These are phyloP conservation scores for Aaosphaeria arxii DNA, from an alignment of 2,329 filamentous ascomycete species.

Conservation along the genomic window DNA sequence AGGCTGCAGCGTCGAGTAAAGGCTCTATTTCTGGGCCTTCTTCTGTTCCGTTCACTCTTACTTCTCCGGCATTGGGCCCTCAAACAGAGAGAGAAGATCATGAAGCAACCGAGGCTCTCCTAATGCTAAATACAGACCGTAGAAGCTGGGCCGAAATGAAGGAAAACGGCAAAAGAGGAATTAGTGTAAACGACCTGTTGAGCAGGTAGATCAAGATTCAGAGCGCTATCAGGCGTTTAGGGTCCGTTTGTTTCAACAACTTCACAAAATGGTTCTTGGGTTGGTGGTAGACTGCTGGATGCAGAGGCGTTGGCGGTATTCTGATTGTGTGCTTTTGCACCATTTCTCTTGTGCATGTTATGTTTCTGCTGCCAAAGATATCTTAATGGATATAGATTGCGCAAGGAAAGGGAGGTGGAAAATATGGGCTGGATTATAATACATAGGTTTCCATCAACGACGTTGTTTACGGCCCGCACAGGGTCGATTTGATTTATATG, in stretches of 20 bases:
- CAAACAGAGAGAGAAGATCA: slow-evolving; percentile 50
- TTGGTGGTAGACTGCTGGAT: slow-evolving; percentile 4
- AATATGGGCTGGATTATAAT: no score
- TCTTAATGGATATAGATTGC: no score
- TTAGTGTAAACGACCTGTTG: slow-evolving; percentile 48
- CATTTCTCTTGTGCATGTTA: no score
- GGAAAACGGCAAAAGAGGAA: slow-evolving; percentile 29
- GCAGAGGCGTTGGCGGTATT: slow-evolving; percentile 4
- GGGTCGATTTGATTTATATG: no score
- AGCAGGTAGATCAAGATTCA: slow-evolving; percentile 14
- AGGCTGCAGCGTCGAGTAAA: slow-evolving; percentile 20
- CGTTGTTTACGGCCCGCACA: no score
- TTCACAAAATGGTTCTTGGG: neutral
- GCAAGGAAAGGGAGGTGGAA: no score
- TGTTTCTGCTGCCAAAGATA: no score
- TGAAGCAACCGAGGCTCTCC: slow-evolving; percentile 78
- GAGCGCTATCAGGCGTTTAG: neutral
- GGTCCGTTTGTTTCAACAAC: neutral
- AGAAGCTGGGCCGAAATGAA: slow-evolving; percentile 44
- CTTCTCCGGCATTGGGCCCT: slow-evolving; percentile 34
- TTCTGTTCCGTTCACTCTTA: slow-evolving; percentile 27
- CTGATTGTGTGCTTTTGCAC: neutral
- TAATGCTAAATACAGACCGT: slow-evolving; percentile 84
- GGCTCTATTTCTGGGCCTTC: slow-evolving; percentile 21
- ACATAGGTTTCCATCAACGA: neutral